phyloP scores from a whole-genome alignment of 1,284 basidiomycete genomes.

The Puccinia horiana region DNA sequence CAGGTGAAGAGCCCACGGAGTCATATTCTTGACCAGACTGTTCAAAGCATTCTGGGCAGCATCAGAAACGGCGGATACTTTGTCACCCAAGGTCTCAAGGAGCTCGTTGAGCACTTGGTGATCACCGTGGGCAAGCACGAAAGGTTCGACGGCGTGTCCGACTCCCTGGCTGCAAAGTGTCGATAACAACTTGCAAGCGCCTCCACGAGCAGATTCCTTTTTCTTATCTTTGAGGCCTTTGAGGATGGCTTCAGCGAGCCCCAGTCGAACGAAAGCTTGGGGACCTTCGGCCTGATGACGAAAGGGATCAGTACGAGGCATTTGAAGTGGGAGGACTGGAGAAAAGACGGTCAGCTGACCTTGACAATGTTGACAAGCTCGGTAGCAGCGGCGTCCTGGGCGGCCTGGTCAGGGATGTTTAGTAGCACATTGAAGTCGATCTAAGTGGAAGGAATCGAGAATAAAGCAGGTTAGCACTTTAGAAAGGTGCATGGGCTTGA shows the following conservation, averaged over 20 bases:
- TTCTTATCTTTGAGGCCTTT: slow-evolving; percentile 89
- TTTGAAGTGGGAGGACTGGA: not conserved
- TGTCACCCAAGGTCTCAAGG: slow-evolving; percentile 88
- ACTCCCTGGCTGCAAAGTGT: slow-evolving; percentile 74
- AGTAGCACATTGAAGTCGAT: slow-evolving; percentile 60
- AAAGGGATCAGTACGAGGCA: not conserved
- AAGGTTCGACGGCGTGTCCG: slow-evolving; percentile 82
- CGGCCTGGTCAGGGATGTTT: slow-evolving; percentile 57
- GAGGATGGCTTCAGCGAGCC: slow-evolving; percentile 76
- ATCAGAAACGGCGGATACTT: slow-evolving; percentile 79
- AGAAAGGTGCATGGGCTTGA: not conserved
- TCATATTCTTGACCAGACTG: slow-evolving; percentile 77
- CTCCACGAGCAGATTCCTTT: slow-evolving; percentile 79
- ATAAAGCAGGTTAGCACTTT: not conserved
- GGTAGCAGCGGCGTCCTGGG: slow-evolving; percentile 57
- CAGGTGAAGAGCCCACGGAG: slow-evolving; percentile 82
- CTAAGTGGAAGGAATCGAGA: slow-evolving; percentile 44
- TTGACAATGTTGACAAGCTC: slow-evolving; percentile 62
- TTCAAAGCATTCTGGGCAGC: slow-evolving; percentile 83
- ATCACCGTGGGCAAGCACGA: slow-evolving; percentile 71
- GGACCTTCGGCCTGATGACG: slow-evolving; percentile 68
- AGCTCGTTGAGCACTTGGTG: slow-evolving; percentile 77
- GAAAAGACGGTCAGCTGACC: slow-evolving; percentile 46
- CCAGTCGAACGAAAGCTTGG: slow-evolving; percentile 72
- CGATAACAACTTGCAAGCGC: slow-evolving; percentile 72